Conservation (phyloP, 192 early-diverging fungal genomes). For the Coemansia aciculifera region DNA sequence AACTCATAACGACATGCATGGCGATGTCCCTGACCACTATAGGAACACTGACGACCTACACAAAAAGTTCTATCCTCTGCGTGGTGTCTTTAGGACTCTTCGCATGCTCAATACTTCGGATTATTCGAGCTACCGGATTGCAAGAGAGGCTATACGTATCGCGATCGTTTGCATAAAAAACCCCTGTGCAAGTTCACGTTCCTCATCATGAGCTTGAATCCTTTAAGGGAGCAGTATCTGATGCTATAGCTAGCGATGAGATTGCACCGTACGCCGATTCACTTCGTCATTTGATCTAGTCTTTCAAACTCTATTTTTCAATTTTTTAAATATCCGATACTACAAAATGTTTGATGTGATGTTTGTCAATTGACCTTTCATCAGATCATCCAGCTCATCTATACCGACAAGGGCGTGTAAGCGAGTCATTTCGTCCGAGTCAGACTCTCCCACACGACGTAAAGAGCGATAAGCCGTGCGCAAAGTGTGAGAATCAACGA, state of each 20-base stretch:
- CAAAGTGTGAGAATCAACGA: conserved; percentile 62
- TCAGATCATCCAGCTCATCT: conserved; percentile 65
- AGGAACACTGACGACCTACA: not conserved
- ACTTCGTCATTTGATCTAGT: not conserved
- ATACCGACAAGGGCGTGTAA: conserved; percentile 71
- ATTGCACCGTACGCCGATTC: not conserved
- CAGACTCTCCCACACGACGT: conserved; percentile 62
- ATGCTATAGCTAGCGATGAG: not conserved
- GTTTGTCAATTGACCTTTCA: conserved; percentile 40
- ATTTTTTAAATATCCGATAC: not conserved
- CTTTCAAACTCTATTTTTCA: not conserved
- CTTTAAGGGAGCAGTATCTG: not conserved
- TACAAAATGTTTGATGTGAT: not conserved
- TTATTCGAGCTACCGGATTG: not conserved
- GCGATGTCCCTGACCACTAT: not conserved
- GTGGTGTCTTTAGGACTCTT: not conserved
- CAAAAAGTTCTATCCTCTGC: not conserved
- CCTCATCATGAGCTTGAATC: not conserved
- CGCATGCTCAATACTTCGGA: not conserved
- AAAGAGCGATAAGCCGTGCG: conserved; percentile 60
- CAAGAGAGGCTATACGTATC: not conserved
- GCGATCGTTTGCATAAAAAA: not conserved
- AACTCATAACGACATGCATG: not conserved
- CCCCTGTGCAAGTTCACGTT: not conserved
- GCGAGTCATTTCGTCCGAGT: conserved; percentile 71